Percentiles rank a stretch among this genome's conserved stretches.
Evolutionary conservation across 805 yeast species (phyloP).

Genomic region (Cyberlindnera mrakii): DNA sequence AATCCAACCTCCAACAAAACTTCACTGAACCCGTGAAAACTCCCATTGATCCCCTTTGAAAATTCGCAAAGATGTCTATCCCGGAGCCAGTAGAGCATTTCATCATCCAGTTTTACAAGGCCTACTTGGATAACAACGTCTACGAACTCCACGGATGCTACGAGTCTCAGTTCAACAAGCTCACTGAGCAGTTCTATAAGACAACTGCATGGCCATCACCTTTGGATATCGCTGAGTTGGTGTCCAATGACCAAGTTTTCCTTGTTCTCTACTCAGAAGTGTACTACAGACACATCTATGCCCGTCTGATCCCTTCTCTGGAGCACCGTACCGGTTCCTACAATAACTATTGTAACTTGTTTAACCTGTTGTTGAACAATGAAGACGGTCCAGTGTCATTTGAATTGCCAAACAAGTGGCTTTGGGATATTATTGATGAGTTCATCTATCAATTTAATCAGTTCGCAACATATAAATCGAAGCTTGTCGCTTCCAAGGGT

Average conservation of each 20-base stretch:
- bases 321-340: constrained; percentile 41
- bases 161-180: constrained; percentile 37
- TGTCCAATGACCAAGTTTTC: constrained; percentile 38
- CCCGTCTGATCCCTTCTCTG: constrained; percentile 35
- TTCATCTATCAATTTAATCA: constrained; percentile 46
- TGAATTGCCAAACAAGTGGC: constrained; percentile 43
- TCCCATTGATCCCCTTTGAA: background rate
- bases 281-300: constrained; percentile 44
- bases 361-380: constrained; percentile 38
- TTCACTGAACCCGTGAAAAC: background rate
- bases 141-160: constrained; percentile 39
- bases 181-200: constrained; percentile 39
- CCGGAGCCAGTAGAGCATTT: constrained; percentile 40
- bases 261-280: constrained; percentile 41
- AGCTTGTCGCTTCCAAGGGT: constrained; percentile 26
- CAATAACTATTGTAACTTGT: constrained; percentile 43
- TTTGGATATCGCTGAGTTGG: constrained; percentile 36
- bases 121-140: constrained; percentile 36
- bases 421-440: constrained; percentile 48
- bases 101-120: constrained; percentile 36
- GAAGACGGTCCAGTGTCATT: constrained; percentile 37
- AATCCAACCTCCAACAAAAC: no score
- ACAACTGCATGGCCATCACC: constrained; percentile 42
- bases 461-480: constrained; percentile 35
- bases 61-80: constrained; percentile 17